These are phyloP conservation scores for Epichloe gansuensis DNA, from an alignment of 2,329 filamentous ascomycete genomes.

Conservation along the genomic window DNA sequence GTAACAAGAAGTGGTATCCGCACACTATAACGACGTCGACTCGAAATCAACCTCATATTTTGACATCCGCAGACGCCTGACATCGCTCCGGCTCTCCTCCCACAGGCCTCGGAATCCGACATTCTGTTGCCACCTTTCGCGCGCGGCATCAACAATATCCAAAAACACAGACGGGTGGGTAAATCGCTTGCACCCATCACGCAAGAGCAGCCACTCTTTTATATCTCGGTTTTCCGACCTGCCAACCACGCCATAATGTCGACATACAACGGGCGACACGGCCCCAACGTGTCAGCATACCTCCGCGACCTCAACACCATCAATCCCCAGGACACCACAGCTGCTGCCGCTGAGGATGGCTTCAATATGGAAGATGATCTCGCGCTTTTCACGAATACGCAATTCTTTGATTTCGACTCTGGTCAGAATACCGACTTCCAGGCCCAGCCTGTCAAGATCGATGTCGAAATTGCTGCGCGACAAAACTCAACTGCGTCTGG, in stretches of 20 bases:
- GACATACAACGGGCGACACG: slow-evolving; percentile 62
- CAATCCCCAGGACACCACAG: slow-evolving; percentile 42
- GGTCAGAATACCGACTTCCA: slow-evolving; percentile 48
- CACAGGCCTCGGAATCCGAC: no score
- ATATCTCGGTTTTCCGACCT: background rate
- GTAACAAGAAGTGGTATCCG: background rate
- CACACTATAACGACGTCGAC: background rate
- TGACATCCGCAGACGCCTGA: background rate
- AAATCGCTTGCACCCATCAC: background rate
- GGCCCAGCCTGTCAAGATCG: slow-evolving; percentile 33
- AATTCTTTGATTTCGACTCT: slow-evolving; percentile 69
- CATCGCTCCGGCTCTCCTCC: no score
- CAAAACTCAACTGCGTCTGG: slow-evolving; percentile 23
- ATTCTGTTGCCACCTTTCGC: no score
- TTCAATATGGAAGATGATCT: slow-evolving; percentile 60
- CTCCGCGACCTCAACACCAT: slow-evolving; percentile 74
- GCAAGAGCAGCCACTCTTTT: background rate
- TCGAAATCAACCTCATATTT: background rate
- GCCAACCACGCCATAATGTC: slow-evolving; percentile 40
- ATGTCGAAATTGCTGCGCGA: slow-evolving; percentile 18
- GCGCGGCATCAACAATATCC: no score
- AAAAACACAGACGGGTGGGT: background rate
- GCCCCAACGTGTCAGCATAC: slow-evolving; percentile 82
- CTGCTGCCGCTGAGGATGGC: slow-evolving; percentile 37
- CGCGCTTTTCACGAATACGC: slow-evolving; percentile 69